These are phyloP conservation scores for Bonia amplexicaulis DNA, from an alignment of 176 grass and related monocot species.

Conservation along the genomic window DNA sequence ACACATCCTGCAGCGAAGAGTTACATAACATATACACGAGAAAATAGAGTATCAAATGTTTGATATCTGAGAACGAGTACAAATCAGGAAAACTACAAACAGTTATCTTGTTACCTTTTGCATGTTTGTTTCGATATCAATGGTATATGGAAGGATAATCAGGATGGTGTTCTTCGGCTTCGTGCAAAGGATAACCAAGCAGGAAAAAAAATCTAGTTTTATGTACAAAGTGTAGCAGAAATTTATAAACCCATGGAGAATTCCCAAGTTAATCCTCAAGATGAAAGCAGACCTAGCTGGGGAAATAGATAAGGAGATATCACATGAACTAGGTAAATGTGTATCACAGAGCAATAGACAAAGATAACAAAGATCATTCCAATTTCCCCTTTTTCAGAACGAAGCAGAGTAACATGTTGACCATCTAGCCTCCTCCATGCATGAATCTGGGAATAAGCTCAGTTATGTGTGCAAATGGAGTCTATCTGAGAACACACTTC, in stretches of 20 bases:
- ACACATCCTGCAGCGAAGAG: background rate
- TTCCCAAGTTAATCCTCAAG: background rate
- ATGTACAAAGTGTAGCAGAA: background rate
- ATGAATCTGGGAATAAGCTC: conserved; percentile 3
- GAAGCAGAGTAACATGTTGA: background rate
- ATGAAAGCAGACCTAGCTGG: background rate
- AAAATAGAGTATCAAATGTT: background rate
- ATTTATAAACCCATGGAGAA: background rate
- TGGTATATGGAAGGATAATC: background rate
- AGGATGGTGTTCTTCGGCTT: background rate
- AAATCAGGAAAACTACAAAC: background rate
- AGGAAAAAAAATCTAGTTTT: background rate
- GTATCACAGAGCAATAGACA: background rate
- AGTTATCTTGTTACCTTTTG: background rate
- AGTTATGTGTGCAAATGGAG: background rate
- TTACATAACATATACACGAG: background rate
- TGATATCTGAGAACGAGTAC: background rate
- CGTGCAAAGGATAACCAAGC: background rate
- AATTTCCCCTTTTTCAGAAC: background rate
- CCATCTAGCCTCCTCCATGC: background rate
- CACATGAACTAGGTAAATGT: background rate
- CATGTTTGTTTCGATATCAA: background rate
- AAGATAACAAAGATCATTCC: background rate
- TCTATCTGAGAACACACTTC: background rate
- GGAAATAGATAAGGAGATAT: background rate